Base-by-base conservation (phyloP, 2,329 filamentous ascomycete genomes). In the Colletotrichum cereale region DNA sequence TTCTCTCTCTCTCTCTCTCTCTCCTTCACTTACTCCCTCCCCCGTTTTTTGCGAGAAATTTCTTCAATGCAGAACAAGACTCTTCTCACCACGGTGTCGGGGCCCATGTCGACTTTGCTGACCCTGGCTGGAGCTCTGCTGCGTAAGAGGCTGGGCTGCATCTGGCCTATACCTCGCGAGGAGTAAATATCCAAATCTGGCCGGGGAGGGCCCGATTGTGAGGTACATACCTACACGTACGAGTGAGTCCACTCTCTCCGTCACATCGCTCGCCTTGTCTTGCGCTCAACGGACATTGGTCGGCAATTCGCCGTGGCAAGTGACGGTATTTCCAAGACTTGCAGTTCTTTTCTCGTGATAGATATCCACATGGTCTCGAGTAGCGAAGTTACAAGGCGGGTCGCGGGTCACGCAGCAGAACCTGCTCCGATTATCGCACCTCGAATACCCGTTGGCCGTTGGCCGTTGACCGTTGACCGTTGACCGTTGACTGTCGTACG, bases 381-480 rank as follows among this genome's bases (percentile, higher is more conserved):
- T 53, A 62, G 58, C 44, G 21, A 48, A 21, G 48, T 44, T 42
- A 18, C 18, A 21, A 42, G 26, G 58, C 50, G 60, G 66, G 65
- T 42, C 47, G 36, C 18, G n/a, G n/a, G n/a, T n/a, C n/a, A n/a
- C n/a, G n/a, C n/a, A n/a, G 26, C n/a, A 47, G 29, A 62, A 5
- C 12, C 26, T 62, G 24, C 67, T 71, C 57, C 62, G n/a, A 50
- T 62, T 40, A 62, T 56, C 21, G 34, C 42, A 34, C n/a, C 26
- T 62, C 26, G 12, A 36, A 36, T 67, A 18, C 21, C 36, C 42
- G 42, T 56, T 31, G 21, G 26, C n/a, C n/a, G n/a, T 29, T 24
- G 21, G 3, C 21, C 21, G 21, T 47, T 47, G n/a, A 24, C 21
- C 42, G 57, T 71, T 64, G 42, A n/a, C n/a, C n/a, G n/a, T 29